Base-by-base conservation (phyloP, 75 land plant genomes). In the Azolla pinnata region DNA sequence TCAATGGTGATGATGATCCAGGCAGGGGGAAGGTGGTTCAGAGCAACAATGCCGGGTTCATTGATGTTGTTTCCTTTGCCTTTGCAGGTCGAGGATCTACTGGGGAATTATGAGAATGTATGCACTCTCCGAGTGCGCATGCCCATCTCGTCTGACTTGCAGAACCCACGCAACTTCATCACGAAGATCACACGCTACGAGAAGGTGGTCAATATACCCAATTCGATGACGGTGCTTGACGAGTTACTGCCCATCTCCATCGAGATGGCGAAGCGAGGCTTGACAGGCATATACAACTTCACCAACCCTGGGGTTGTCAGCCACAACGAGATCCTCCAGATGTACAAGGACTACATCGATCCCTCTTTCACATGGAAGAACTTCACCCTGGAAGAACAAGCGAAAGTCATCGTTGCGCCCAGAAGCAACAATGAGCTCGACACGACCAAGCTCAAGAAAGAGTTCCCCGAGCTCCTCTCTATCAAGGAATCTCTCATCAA, bases 361-460 rank as follows among this genome's bases (percentile, higher is more conserved):
- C 85, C 79, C 0, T 21, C 51, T 18, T 82, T 84, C 66, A 74
- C 27, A 45, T 84, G 85, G 85, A 31, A n/a, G 1, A 84, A 84
- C 56, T 84, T 84, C 72, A 82, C 72, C n/a, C 40, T 84, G 23
- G 88, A 84, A 62, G 88, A 84, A 46, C 88, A 84, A 57, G 82
- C 86, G 14, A 84, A 84, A 72, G 83, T 76, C 29, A 81, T 83
- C 14, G 75, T 81, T 31, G 86, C 84, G 2, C 73, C 85, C 1
- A 54, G 85, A 29, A 83, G 85, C 69, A 79, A 83, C 70, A 83
- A 83, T 33, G 83, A 83, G 60, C 27, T 83, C 58, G 83, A 83
- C 66, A 71, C 79, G 0, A 59, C 62, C 28, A 83, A 83, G 64
- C 60, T 83, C 66, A 72, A 68, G 56, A 60, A 38, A 29, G 83